A percentile compares a stretch with the other conserved stretches of the same genome.
phyloP scores from a whole-genome alignment of 2,329 filamentous ascomycete genomes.

The Scedosporium minutisporum region DNA sequence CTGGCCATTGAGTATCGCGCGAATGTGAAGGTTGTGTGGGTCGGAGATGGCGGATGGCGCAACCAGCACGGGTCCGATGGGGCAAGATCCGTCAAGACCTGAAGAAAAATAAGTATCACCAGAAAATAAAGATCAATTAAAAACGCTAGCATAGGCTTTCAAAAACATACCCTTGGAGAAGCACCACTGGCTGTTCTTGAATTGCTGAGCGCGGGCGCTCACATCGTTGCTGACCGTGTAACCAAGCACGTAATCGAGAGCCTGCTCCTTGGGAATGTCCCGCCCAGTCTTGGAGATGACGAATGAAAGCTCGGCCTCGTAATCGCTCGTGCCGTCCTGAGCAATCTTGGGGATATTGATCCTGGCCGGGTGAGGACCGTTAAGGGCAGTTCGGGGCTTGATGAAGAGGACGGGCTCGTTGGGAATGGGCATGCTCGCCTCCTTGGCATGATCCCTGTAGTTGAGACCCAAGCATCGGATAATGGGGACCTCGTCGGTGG shows the following conservation, averaged over 20 bases:
- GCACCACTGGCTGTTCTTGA: slow-evolving; percentile 57
- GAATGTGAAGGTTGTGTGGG: slow-evolving; percentile 46
- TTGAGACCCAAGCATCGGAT: slow-evolving; percentile 64
- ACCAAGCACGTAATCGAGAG: slow-evolving; percentile 64
- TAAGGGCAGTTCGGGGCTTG: slow-evolving; percentile 51
- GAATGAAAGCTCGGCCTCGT: slow-evolving; percentile 70
- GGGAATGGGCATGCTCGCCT: slow-evolving; percentile 59
- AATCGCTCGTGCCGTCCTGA: slow-evolving; percentile 53
- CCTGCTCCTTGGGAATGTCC: slow-evolving; percentile 55
- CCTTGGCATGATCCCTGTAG: slow-evolving; percentile 62
- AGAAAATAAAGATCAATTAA: neutral
- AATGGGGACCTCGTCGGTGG: slow-evolving; percentile 51
- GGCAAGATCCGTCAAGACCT: slow-evolving; percentile 65
- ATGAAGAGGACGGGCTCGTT: slow-evolving; percentile 64
- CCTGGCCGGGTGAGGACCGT: slow-evolving; percentile 49
- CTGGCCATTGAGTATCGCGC: slow-evolving; percentile 50
- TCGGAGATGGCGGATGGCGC: slow-evolving; percentile 43
- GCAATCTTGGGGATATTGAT: slow-evolving; percentile 58
- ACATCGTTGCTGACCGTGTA: slow-evolving; percentile 72
- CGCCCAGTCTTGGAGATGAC: slow-evolving; percentile 59
- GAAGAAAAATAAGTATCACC: neutral
- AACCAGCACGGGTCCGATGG: slow-evolving; percentile 63
- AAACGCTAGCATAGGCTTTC: neutral
- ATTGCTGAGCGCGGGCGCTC: slow-evolving; percentile 70
- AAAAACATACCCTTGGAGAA: slow-evolving; percentile 47